Base-by-base conservation (phyloP, 257 asterid species). In the Gentiana dahurica region DNA sequence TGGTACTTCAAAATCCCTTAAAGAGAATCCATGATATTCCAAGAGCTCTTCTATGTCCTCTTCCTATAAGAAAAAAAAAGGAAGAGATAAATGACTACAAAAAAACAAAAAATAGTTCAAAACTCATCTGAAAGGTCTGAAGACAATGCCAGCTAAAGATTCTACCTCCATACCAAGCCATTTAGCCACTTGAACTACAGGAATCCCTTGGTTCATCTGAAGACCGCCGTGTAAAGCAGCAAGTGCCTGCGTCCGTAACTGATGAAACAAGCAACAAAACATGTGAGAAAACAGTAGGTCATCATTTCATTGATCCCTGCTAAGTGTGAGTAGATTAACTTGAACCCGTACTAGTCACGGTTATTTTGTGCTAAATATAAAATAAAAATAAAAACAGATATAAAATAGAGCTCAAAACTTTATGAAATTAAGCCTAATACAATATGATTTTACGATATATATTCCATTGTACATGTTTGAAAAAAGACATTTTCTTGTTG, bases 111-210 rank as follows among this genome's bases (percentile, higher is more conserved):
- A 55, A 12, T 62, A 54, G 64, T 49, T 46, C 34, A 49, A 59
- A 62, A n/a, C 35, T 52, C 65, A 15, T 54, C 57, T 67, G 39
- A 43, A 63, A 69, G 53, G 59, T 36, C 12, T 61, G 60, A 24
- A 73, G 51, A 50, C 53, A 36, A 32, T 38, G 61, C 12, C 47
- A 59, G 71, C 38, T 48, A 51, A 68, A 60, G 51, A 54, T 11
- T 41, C 9, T 77, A 87, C 98, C 98, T 92, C 95, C 95, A 92
- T 78, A 65, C 90, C 94, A 64, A 92, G 93, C 98, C 97, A 92
- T 73, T 64, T 75, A 58, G 95, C 75, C 62, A 85, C 86, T 64
- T 79, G 93, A 65, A 73, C 48, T 43, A 88, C 58, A 54, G 98
- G 98, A 63, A 92, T 83, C 62, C 98, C 98, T 79, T 92, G 98